These are phyloP conservation scores for Auriscalpium orientale DNA, from an alignment of 768 basidiomycete species.

Conservation along the genomic window DNA sequence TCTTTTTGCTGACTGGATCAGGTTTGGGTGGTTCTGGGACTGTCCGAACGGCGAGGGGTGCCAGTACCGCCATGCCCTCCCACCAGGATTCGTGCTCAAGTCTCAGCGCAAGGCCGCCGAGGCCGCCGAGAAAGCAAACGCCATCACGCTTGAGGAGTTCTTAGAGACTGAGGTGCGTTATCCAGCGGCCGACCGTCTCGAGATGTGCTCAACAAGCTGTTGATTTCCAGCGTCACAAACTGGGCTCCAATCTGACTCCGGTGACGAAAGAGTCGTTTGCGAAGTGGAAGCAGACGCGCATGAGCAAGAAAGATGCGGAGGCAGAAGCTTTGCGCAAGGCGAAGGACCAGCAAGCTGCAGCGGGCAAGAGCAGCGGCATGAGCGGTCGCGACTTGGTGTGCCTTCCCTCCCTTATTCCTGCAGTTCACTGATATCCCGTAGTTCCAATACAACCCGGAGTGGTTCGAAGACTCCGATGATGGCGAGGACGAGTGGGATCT, in stretches of 20 bases:
- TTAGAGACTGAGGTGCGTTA: constrained; percentile 84
- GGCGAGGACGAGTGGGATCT: constrained; percentile 44
- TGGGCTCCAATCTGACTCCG: constrained; percentile 84
- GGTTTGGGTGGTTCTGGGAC: constrained; percentile 95
- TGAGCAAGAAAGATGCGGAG: constrained; percentile 94
- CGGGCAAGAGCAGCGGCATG: constrained; percentile 91
- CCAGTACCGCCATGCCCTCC: constrained; percentile 92
- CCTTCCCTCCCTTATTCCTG: constrained; percentile 8
- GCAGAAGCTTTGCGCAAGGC: constrained; percentile 71
- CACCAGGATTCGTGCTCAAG: constrained; percentile 92
- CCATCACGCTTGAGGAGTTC: constrained; percentile 94
- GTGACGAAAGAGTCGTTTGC: constrained; percentile 90
- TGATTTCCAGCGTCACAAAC: constrained; percentile 75
- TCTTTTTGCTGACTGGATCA: constrained; percentile 14
- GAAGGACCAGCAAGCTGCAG: constrained; percentile 72
- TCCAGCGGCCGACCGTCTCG: neutral
- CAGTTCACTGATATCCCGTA: constrained; percentile 22
- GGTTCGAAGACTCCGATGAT: constrained; percentile 76
- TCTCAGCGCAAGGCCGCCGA: constrained; percentile 89
- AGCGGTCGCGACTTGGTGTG: constrained; percentile 89
- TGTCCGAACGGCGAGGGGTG: constrained; percentile 85
- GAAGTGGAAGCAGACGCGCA: constrained; percentile 88
- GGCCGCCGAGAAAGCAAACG: constrained; percentile 82
- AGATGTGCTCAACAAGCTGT: neutral
- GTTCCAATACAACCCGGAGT: constrained; percentile 95